Evolutionary conservation across 495 filamentous ascomycete species (phyloP).

Genomic region (Hyaloscypha bicolor): DNA sequence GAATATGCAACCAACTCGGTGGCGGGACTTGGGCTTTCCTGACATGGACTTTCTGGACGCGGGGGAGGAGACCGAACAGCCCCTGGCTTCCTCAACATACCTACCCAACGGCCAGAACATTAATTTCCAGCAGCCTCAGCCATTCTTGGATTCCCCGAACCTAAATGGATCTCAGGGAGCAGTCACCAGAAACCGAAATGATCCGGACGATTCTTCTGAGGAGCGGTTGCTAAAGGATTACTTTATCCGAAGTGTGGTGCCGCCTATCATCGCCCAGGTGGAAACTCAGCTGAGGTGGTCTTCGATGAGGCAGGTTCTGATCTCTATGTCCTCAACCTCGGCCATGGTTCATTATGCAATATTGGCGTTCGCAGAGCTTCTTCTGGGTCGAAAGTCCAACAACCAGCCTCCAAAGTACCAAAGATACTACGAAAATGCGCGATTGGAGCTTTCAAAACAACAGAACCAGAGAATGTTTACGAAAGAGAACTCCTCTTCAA

Average conservation of each 20-base stretch:
- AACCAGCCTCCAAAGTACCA: slow-evolving; percentile 13
- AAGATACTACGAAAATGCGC: slow-evolving; percentile 21
- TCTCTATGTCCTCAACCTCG: slow-evolving; percentile 35
- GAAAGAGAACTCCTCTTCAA: background rate
- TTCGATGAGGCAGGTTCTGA: slow-evolving; percentile 34
- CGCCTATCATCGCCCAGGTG: slow-evolving; percentile 38
- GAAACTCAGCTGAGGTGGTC: slow-evolving; percentile 38
- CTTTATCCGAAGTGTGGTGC: slow-evolving; percentile 33
- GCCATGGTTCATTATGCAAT: slow-evolving; percentile 35
- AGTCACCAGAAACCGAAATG: background rate
- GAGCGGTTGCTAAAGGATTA: slow-evolving; percentile 32
- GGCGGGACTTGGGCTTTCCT: slow-evolving; percentile 17
- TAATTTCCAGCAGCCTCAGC: too few species aligned
- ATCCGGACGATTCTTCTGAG: slow-evolving; percentile 12
- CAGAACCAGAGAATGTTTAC: background rate
- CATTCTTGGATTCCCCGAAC: too few species aligned
- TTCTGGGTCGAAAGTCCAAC: slow-evolving; percentile 20
- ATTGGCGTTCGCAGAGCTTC: slow-evolving; percentile 35
- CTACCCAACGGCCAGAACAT: too few species aligned
- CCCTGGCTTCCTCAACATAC: too few species aligned
- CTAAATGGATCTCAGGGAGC: too few species aligned
- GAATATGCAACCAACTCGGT: slow-evolving; percentile 24
- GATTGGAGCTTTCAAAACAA: background rate
- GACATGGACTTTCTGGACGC: background rate
- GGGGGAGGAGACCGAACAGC: too few species aligned